Percentiles rank a stretch among this genome's conserved stretches.
Conservation (phyloP, 2,329 filamentous ascomycete genomes). For the Neonectria neomacrospora region DNA sequence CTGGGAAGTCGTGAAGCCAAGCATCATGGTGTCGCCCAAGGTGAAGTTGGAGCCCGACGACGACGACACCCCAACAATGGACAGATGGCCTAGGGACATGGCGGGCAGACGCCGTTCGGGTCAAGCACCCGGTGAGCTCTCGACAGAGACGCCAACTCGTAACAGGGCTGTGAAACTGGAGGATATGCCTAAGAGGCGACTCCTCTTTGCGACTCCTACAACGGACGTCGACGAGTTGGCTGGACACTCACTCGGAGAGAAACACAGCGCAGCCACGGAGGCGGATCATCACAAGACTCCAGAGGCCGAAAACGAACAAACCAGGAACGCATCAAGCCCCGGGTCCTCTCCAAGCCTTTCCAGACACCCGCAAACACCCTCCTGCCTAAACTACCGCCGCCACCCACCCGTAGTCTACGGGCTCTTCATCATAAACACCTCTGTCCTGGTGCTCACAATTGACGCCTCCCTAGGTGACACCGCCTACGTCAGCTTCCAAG, state of each 20-base stretch:
- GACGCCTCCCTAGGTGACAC: conserved; percentile 52
- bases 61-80: conserved; percentile 20
- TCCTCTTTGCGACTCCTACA: conserved; percentile 10
- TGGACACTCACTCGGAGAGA: conserved; percentile 2
- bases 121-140: conserved; percentile 28
- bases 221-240: conserved; percentile 27
- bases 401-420: conserved; percentile 56
- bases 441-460: conserved; percentile 53
- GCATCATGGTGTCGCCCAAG: conserved; percentile 33
- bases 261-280: background rate
- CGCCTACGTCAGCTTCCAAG: conserved; percentile 56
- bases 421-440: conserved; percentile 54
- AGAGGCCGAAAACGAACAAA: background rate
- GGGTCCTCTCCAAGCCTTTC: background rate
- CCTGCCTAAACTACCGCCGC: conserved; percentile 40
- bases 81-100: conserved; percentile 18
- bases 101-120: conserved; percentile 12
- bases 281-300: background rate
- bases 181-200: conserved; percentile 26
- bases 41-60: conserved; percentile 37
- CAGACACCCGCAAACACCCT: conserved; percentile 19
- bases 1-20: conserved; percentile 46
- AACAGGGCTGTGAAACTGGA: conserved; percentile 25
- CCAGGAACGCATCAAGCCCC: background rate
- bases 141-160: conserved; percentile 11